Base-by-base conservation (phyloP, 306 rosid genomes). In the Cucumis hystrix region DNA sequence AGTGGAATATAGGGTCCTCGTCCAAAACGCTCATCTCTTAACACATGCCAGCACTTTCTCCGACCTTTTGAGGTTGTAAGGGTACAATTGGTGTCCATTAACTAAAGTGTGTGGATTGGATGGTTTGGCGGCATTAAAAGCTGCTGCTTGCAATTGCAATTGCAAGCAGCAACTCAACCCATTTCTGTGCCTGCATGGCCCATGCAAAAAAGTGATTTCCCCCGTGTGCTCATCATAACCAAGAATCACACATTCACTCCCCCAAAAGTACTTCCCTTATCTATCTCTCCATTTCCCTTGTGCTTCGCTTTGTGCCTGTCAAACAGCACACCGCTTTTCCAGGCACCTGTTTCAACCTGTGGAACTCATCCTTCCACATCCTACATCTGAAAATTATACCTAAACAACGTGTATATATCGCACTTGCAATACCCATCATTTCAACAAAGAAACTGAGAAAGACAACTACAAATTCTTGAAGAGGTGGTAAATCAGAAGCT, bases 31-130 rank as follows among this genome's bases (percentile, higher is more conserved):
- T 25, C 40, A 14, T 39, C 59, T 14, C 77, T 47, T 73, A 73
- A 73, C 21, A 49, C 11, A 25, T 52, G 49, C 77, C 1, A 37
- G 11, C 77, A 73, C 77, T 73, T 73, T 73, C 77, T 73, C 77
- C 49, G 54, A 73, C 77, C 62, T 73, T 33, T 54, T 52, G 77
- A 73, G 40, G 77, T 30, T 51, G 47, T 18, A 73, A 17, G 43
- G 58, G 10, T 51, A 52, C 62, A 73, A 52, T 51, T 73, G 77
- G 63, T 25, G 10, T 73, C 77, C 77, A 73, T 52, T 73, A 73
- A 54, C 43, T 0, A 73, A 73, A 54, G 63, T 54, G 77, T 52
- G 77, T 73, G 63, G 77, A 54, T 54, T 73, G 14, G 49, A 54
- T 54, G 63, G 45, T 51, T 72, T 72, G 62, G 77, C 62, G 62